Conservation (phyloP, 1,284 basidiomycete genomes). For the Ceratorhiza oryzae-sativae region DNA sequence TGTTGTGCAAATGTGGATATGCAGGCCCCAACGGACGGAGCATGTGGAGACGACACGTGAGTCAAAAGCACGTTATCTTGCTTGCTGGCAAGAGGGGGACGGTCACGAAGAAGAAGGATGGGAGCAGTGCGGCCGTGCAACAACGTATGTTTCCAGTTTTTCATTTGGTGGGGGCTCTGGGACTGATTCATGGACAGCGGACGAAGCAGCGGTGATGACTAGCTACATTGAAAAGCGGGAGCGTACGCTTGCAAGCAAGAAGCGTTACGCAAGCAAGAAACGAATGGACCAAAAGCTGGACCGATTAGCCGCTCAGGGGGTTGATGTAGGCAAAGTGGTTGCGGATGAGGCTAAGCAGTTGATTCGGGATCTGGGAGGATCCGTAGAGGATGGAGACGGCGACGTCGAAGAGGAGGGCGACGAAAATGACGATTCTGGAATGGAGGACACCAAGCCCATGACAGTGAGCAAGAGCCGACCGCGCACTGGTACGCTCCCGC, state of each 20-base stretch:
- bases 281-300: constrained; percentile 35
- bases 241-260: constrained; percentile 36
- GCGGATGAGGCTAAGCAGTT: constrained; percentile 23
- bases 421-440: constrained; percentile 6
- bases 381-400: constrained; percentile 7
- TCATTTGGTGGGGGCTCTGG: neutral
- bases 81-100: constrained; percentile 36
- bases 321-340: constrained; percentile 34
- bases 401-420: neutral
- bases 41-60: constrained; percentile 44
- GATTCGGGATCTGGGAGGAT: constrained; percentile 17
- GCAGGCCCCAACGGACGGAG: constrained; percentile 42
- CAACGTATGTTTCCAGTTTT: constrained; percentile 9
- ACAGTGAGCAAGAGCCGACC: neutral
- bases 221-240: constrained; percentile 37
- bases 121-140: neutral
- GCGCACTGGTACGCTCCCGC: constrained; percentile 10
- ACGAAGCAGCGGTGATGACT: constrained; percentile 30
- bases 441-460: neutral
- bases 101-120: constrained; percentile 33
- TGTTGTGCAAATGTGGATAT: constrained; percentile 43
- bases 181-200: constrained; percentile 7
- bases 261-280: constrained; percentile 36
- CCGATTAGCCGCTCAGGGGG: constrained; percentile 26
- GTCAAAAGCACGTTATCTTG: constrained; percentile 41